These are phyloP conservation scores for Fragaria iinumae DNA, from an alignment of 306 rosid species.

Conservation along the genomic window DNA sequence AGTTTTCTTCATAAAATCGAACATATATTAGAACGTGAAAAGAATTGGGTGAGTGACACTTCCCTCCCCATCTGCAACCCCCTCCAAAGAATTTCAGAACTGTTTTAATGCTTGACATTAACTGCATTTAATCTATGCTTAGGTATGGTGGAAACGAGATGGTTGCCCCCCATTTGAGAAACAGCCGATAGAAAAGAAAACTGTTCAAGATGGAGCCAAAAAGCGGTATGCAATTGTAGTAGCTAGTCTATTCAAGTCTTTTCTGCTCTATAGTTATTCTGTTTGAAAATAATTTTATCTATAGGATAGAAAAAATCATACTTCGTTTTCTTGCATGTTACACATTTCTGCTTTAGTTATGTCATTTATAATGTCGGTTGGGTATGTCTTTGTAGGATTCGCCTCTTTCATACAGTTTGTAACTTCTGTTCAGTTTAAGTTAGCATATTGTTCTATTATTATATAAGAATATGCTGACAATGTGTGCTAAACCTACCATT, in stretches of 20 bases:
- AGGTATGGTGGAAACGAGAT: constrained; percentile 99
- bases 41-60: constrained; percentile 77
- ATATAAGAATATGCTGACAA: neutral
- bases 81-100: neutral
- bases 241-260: neutral
- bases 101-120: constrained; percentile 4
- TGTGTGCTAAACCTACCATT: neutral
- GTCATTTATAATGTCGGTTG: neutral
- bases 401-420: neutral
- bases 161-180: constrained; percentile 94
- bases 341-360: neutral
- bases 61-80: constrained; percentile 10
- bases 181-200: constrained; percentile 72
- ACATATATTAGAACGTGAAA: constrained; percentile 89
- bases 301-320: neutral
- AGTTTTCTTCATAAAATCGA: constrained; percentile 80
- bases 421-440: neutral
- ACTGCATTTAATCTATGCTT: constrained; percentile 20
- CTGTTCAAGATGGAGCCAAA: constrained; percentile 62
- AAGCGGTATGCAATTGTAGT: constrained; percentile 59
- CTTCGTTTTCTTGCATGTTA: constrained; percentile 3
- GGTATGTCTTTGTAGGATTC: constrained; percentile 1
- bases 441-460: neutral
- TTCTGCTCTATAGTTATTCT: neutral
- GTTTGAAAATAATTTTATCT: too few relatives aligned